phyloP scores from a whole-genome alignment of 805 yeast genomes.

The Candida arabinofermentans region DNA sequence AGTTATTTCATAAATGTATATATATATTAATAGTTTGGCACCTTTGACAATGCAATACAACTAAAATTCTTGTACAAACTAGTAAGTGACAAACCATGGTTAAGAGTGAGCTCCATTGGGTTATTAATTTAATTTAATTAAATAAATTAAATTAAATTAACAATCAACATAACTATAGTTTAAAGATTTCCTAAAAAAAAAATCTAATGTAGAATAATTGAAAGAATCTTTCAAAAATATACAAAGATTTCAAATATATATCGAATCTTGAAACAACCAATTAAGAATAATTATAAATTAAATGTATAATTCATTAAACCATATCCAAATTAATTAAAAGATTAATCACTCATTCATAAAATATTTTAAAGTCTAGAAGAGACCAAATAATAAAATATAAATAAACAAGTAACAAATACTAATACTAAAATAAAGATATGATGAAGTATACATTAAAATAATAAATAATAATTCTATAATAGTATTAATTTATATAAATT shows the following conservation, averaged over 20 bases:
- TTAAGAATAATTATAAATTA: no score
- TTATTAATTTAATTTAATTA: slow-evolving; percentile 32
- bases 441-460: no score
- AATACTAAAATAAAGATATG: no score
- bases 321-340: no score
- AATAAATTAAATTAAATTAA: slow-evolving; percentile 8
- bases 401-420: no score
- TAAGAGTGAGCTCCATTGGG: slow-evolving; percentile 89
- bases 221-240: slow-evolving; percentile 12
- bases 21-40: slow-evolving; percentile 43
- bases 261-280: background rate
- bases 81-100: slow-evolving; percentile 48
- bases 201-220: slow-evolving; percentile 58
- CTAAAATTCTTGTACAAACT: slow-evolving; percentile 26
- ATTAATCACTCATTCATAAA: no score
- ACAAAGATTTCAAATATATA: background rate
- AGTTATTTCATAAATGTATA: background rate
- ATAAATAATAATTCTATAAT: no score
- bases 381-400: no score
- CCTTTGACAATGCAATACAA: slow-evolving; percentile 59
- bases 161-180: slow-evolving; percentile 78
- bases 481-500: slow-evolving; percentile 16
- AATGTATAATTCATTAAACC: no score
- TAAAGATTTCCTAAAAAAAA: slow-evolving; percentile 34
- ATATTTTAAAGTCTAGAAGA: no score